Percentiles rank a stretch among this genome's conserved stretches.
Evolutionary conservation across 768 basidiomycete species (phyloP).

Genomic region (Suillus decipiens): DNA sequence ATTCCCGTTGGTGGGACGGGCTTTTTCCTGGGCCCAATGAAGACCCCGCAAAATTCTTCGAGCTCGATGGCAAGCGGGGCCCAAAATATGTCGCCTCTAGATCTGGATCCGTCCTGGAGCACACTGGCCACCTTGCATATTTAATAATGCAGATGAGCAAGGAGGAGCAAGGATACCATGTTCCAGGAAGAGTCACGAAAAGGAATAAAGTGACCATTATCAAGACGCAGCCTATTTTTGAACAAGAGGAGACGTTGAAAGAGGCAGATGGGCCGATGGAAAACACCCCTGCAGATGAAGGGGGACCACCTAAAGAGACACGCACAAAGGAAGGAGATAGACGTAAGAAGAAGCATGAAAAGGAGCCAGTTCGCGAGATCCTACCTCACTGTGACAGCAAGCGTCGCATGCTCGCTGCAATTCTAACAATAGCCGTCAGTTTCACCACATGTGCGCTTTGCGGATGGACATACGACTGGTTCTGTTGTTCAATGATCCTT

Average conservation of each 20-base stretch:
- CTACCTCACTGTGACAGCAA: background rate
- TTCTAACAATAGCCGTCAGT: conserved; percentile 15
- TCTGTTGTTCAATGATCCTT: conserved; percentile 21
- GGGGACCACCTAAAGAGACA: too few relatives aligned
- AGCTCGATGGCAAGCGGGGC: conserved; percentile 26
- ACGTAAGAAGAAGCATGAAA: too few relatives aligned
- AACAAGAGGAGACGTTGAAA: background rate
- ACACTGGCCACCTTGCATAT: conserved; percentile 32
- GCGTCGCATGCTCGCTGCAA: conserved; percentile 1
- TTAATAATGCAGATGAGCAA: conserved; percentile 24
- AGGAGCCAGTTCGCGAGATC: background rate
- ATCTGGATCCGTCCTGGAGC: conserved; percentile 28
- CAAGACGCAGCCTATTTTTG: background rate
- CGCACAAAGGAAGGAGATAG: too few relatives aligned
- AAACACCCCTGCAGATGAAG: too few relatives aligned
- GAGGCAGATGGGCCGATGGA: background rate
- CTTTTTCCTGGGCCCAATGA: conserved; percentile 26
- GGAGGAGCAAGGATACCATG: background rate
- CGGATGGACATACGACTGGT: conserved; percentile 22
- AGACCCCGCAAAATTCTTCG: conserved; percentile 25
- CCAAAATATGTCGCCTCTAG: conserved; percentile 27
- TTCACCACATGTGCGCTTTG: conserved; percentile 15
- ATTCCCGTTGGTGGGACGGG: conserved; percentile 25
- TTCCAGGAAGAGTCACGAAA: conserved; percentile 19
- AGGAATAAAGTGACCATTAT: conserved; percentile 22